Conservation (phyloP, 371 early-diverging fungal genomes). For the Chytridium lagenaria region DNA sequence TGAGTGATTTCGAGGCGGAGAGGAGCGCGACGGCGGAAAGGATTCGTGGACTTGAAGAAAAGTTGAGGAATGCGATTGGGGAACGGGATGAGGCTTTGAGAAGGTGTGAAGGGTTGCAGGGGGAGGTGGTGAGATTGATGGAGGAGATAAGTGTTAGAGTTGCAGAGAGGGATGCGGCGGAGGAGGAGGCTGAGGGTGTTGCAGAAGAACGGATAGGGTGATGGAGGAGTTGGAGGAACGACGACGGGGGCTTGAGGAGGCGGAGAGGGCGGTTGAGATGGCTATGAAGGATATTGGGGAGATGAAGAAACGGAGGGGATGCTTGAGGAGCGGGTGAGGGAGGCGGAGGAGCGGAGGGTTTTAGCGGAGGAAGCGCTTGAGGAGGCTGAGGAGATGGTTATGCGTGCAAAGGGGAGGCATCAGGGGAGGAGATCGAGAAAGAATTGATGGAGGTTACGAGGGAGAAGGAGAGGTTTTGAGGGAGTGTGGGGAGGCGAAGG, state of each 20-base stretch:
- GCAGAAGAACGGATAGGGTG: slow-evolving; percentile 1
- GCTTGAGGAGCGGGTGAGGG: not conserved
- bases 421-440: too few species aligned
- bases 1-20: not conserved
- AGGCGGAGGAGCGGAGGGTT: not conserved
- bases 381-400: slow-evolving; percentile 9
- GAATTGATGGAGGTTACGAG: too few species aligned
- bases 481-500: not conserved
- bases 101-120: not conserved
- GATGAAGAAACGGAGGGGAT: not conserved
- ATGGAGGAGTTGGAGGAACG: not conserved
- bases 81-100: not conserved
- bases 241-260: not conserved
- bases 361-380: slow-evolving; percentile 17
- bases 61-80: not conserved
- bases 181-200: slow-evolving; percentile 7
- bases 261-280: not conserved
- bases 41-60: not conserved
- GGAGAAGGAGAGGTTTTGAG: too few species aligned
- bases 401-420: too few species aligned
- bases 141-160: not conserved
- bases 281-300: not conserved
- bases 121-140: not conserved
- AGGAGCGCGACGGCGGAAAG: not conserved
- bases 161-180: slow-evolving; percentile 8